Conservation (phyloP, 108 stramenopile species). For the Asterionellopsis glacialis region DNA sequence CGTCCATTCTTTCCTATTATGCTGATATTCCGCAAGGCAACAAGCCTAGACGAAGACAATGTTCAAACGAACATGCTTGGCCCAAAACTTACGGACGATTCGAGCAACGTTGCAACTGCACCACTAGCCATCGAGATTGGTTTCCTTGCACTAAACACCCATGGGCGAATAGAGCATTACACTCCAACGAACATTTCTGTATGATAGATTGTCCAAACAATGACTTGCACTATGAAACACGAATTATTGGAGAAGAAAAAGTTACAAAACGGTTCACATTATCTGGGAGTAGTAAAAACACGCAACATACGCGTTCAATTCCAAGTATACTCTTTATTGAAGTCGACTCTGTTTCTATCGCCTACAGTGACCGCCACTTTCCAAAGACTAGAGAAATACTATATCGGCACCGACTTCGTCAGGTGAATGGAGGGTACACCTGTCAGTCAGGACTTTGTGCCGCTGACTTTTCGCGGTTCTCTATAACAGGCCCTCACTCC, state of each 20-base stretch:
- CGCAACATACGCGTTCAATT: not conserved
- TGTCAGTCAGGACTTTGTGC: slow-evolving; percentile 7
- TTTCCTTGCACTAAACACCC: slow-evolving; percentile 19
- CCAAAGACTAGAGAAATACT: slow-evolving; percentile 35
- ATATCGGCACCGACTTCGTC: slow-evolving; percentile 17
- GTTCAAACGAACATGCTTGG: not conserved
- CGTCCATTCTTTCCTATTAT: slow-evolving; percentile 50
- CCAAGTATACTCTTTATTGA: slow-evolving; percentile 45
- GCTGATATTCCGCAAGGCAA: slow-evolving; percentile 43
- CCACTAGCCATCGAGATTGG: slow-evolving; percentile 18
- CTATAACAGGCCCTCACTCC: slow-evolving; percentile 15
- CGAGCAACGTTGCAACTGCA: slow-evolving; percentile 17
- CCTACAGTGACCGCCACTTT: slow-evolving; percentile 43
- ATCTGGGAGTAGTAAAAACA: not conserved
- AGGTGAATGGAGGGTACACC: not conserved
- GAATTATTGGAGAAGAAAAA: not conserved
- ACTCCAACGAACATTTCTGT: not conserved
- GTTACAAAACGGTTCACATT: not conserved
- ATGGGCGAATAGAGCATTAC: not conserved
- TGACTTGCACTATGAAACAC: not conserved
- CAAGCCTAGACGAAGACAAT: not conserved
- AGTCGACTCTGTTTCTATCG: slow-evolving; percentile 42
- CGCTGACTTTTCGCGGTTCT: slow-evolving; percentile 7
- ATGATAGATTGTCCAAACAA: not conserved
- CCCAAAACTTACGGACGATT: not conserved